These are phyloP conservation scores for Alternaria infectoria DNA, from an alignment of 2,329 filamentous ascomycete genomes.

Conservation along the genomic window DNA sequence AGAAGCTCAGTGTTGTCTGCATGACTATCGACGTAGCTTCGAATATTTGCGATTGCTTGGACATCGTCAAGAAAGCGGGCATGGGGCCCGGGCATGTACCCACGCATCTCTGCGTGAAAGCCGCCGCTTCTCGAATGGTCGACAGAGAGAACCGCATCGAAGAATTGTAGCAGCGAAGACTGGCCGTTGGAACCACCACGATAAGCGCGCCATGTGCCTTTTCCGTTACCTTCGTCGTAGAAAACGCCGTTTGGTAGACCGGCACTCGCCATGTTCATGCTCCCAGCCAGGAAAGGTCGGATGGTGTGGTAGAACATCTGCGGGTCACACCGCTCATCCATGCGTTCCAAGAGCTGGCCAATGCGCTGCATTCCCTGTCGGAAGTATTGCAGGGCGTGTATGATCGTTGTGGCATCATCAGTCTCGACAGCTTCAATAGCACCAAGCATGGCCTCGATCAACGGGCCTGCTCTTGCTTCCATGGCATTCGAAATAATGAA, in stretches of 20 bases:
- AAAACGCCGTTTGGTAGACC: constrained; percentile 60
- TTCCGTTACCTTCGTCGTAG: constrained; percentile 58
- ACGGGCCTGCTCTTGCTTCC: constrained; percentile 57
- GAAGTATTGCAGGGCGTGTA: constrained; percentile 50
- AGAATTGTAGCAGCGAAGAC: constrained; percentile 61
- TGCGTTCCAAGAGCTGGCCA: constrained; percentile 52
- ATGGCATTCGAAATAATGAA: constrained; percentile 60
- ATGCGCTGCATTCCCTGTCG: constrained; percentile 51
- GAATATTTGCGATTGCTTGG: constrained; percentile 54
- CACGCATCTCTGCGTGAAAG: constrained; percentile 56
- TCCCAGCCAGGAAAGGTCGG: constrained; percentile 60
- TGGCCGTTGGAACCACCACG: constrained; percentile 63
- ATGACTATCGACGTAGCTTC: constrained; percentile 50
- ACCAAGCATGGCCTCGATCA: constrained; percentile 55
- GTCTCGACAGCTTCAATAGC: constrained; percentile 54
- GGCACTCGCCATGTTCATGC: constrained; percentile 60
- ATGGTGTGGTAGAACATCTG: constrained; percentile 60
- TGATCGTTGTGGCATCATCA: constrained; percentile 47
- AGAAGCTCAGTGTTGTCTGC: constrained; percentile 44
- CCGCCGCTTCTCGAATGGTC: constrained; percentile 52
- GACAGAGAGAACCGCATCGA: constrained; percentile 60
- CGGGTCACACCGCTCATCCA: constrained; percentile 59
- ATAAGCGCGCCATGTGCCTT: constrained; percentile 58
- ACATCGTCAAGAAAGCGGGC: constrained; percentile 58
- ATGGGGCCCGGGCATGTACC: constrained; percentile 62